These are phyloP conservation scores for Coleophoma cylindrospora DNA, from an alignment of 2,329 filamentous ascomycete species.

Conservation along the genomic window DNA sequence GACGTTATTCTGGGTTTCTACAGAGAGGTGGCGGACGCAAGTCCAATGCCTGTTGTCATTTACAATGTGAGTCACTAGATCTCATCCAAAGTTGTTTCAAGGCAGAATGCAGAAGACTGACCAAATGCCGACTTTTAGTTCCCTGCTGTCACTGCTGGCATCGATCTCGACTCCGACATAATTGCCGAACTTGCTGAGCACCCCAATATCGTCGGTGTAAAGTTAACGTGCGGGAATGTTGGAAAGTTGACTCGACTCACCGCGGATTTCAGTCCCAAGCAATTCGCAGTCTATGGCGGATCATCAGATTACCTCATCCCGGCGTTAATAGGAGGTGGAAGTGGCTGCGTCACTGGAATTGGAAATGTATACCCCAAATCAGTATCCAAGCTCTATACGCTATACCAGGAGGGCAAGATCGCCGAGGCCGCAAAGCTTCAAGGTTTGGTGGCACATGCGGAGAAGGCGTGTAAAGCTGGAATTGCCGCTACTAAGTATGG, in stretches of 20 bases:
- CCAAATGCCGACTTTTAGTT: slow-evolving; percentile 9
- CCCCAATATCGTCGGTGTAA: slow-evolving; percentile 23
- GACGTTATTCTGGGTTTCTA: slow-evolving; percentile 31
- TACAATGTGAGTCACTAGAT: slow-evolving; percentile 21
- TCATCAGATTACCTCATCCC: slow-evolving; percentile 38
- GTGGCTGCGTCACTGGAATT: slow-evolving; percentile 39
- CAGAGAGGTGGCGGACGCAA: slow-evolving; percentile 30
- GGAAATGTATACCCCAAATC: slow-evolving; percentile 41
- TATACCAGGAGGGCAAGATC: slow-evolving; percentile 32
- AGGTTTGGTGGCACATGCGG: slow-evolving; percentile 37
- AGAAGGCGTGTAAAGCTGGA: slow-evolving; percentile 45
- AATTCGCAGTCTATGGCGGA: slow-evolving; percentile 39
- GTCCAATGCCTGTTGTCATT: slow-evolving; percentile 20
- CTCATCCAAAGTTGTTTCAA: slow-evolving; percentile 9
- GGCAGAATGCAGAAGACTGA: slow-evolving; percentile 13
- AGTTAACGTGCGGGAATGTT: slow-evolving; percentile 24
- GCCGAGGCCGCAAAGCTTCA: slow-evolving; percentile 35
- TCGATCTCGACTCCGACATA: slow-evolving; percentile 23
- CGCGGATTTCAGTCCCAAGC: slow-evolving; percentile 59
- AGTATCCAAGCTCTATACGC: slow-evolving; percentile 33
- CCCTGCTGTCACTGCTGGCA: slow-evolving; percentile 28
- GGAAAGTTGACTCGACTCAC: slow-evolving; percentile 48
- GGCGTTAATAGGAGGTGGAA: slow-evolving; percentile 32
- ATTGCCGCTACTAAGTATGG: slow-evolving; percentile 42
- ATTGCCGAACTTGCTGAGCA: slow-evolving; percentile 17